These are phyloP conservation scores for Persicaria tinctoria DNA, from an alignment of 148 eudicot genomes.

Conservation along the genomic window DNA sequence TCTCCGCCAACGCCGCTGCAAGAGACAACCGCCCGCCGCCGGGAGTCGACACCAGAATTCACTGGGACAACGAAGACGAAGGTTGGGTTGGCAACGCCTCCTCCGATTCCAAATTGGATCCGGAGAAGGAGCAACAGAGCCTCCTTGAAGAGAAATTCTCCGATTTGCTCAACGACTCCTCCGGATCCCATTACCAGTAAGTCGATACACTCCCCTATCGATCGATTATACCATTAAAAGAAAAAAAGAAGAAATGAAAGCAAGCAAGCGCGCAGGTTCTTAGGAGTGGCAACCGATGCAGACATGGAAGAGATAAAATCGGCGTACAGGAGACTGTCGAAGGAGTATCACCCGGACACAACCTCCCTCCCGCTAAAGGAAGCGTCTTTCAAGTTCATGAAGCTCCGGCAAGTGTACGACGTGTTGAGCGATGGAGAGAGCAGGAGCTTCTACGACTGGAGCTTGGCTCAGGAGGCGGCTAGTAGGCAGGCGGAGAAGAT, in stretches of 20 bases:
- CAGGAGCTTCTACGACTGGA: constrained; percentile 75
- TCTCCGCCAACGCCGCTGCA: constrained; percentile 28
- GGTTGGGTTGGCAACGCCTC: constrained; percentile 68
- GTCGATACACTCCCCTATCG: neutral
- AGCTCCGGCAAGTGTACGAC: constrained; percentile 58
- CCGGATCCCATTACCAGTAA: constrained; percentile 82
- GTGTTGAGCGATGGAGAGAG: constrained; percentile 53
- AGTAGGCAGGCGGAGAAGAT: constrained; percentile 65
- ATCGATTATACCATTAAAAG: neutral
- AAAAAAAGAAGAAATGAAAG: neutral
- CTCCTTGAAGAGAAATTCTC: constrained; percentile 51
- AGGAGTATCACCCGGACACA: constrained; percentile 88
- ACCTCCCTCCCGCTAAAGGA: constrained; percentile 66
- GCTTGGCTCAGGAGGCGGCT: constrained; percentile 72
- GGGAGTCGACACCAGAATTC: constrained; percentile 75
- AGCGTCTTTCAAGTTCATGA: constrained; percentile 85
- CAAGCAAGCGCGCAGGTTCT: constrained; percentile 35
- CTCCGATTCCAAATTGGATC: constrained; percentile 23
- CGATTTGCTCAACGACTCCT: constrained; percentile 55
- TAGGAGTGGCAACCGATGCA: constrained; percentile 62
- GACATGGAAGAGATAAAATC: constrained; percentile 80
- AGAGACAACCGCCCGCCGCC: constrained; percentile 31
- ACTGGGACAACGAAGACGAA: constrained; percentile 81
- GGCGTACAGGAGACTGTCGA: constrained; percentile 64
- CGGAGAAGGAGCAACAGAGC: constrained; percentile 29